Evolutionary conservation across 1,284 basidiomycete genomes (phyloP), one percentile per base, ranked within the genome.

Genomic region (Uromyces viciae-fabae): DNA sequence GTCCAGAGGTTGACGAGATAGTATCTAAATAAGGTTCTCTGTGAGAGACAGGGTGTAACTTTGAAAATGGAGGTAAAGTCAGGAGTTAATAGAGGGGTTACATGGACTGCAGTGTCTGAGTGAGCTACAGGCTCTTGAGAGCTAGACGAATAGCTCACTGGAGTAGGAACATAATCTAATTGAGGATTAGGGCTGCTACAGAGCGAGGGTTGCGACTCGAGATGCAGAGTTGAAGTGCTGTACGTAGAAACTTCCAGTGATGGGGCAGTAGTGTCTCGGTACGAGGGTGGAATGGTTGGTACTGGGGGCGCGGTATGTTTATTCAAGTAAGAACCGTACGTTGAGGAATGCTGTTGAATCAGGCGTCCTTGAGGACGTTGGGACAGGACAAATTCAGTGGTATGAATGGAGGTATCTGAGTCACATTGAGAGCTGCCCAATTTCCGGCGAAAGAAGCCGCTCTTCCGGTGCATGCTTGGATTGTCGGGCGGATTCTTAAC

Each of bases 381-480:
- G 42, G 66, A 31, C 14, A 46, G 42, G 22, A n/a, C n/a, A n/a
- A n/a, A n/a, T n/a, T 43, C 43, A 3, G 28, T 71, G 68, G 28
- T 46, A 56, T 54, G 25, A 52, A 42, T 31, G 4, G 36, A 5
- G 56, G 31, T 19, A 54, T 72, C 40, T 40, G 69, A 22, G 28
- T 69, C 42, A 49, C 66, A 71, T 25, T 72, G 38, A 8, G 76
- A 60, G 17, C 52, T 33, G 42, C 78, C 25, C 25, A 64, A 43
- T 62, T 72, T 80, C 9, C 78, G 69, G 7, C 68, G 66, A 58
- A 80, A 80, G 56, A 80, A 73, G 49, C 69, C 78, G 60, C 78
- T 80, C 31, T 25, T 80, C 58, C 73, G 72, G n/a, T 56, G 49
- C 78, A 80, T 80, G 40, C 25, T 73, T 40, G 42, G 43, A 46